Conservation (phyloP, 805 yeast genomes). For the Lachancea waltii region DNA sequence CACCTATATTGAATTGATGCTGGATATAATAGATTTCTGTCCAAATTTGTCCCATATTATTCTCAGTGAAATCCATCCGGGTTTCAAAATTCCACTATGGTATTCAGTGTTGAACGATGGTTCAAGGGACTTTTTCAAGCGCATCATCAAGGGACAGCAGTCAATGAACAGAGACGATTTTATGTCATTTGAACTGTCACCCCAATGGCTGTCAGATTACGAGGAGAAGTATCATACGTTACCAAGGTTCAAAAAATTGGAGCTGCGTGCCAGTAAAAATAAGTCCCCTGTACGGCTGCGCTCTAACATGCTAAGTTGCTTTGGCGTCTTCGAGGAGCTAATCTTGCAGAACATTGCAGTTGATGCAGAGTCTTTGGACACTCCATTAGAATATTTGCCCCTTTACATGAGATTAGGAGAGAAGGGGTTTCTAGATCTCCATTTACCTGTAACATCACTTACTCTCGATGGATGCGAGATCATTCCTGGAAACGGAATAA, state of each 20-base stretch:
- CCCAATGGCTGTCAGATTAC: slow-evolving; percentile 24
- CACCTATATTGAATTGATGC: slow-evolving; percentile 34
- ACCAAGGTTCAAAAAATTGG: slow-evolving; percentile 26
- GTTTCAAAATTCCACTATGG: slow-evolving; percentile 46
- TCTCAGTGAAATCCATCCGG: slow-evolving; percentile 44
- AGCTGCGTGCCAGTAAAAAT: slow-evolving; percentile 17
- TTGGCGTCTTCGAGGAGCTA: slow-evolving; percentile 40
- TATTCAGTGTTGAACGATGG: slow-evolving; percentile 32
- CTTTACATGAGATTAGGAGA: slow-evolving; percentile 20
- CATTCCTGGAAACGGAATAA: slow-evolving; percentile 34
- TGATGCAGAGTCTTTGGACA: slow-evolving; percentile 36
- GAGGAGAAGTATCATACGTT: slow-evolving; percentile 24
- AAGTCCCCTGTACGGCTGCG: slow-evolving; percentile 25
- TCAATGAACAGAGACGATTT: slow-evolving; percentile 29
- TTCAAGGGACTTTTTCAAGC: slow-evolving; percentile 28
- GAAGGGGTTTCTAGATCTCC: slow-evolving; percentile 23
- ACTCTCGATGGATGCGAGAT: slow-evolving; percentile 33
- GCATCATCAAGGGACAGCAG: slow-evolving; percentile 29
- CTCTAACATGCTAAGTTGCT: slow-evolving; percentile 41
- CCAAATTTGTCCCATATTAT: slow-evolving; percentile 40
- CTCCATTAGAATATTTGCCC: slow-evolving; percentile 32
- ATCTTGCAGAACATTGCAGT: slow-evolving; percentile 42
- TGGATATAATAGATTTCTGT: slow-evolving; percentile 40
- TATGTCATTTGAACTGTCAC: slow-evolving; percentile 26
- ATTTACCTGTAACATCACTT: slow-evolving; percentile 34